These are phyloP conservation scores for Podospora sp. DNA, from an alignment of 495 filamentous ascomycete species.

Conservation along the genomic window DNA sequence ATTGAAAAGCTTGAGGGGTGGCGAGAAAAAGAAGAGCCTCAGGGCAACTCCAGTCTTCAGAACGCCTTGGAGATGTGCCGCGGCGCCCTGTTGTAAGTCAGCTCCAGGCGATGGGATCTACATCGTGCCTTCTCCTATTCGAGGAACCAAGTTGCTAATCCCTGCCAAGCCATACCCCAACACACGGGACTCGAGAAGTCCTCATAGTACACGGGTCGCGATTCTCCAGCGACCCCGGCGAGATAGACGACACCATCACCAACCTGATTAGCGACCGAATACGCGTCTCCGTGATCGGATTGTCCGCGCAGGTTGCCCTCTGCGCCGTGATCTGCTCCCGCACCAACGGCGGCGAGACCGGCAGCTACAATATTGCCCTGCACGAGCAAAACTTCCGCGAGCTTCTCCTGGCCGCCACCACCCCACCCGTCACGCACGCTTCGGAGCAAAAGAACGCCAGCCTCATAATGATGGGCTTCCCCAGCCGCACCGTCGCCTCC, in stretches of 20 bases:
- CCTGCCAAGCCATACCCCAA: slow-evolving; percentile 72
- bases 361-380: slow-evolving; percentile 77
- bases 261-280: slow-evolving; percentile 77
- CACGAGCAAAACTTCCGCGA: slow-evolving; percentile 89
- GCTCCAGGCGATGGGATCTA: background rate
- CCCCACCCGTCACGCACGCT: slow-evolving; percentile 77
- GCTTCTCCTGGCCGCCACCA: slow-evolving; percentile 84
- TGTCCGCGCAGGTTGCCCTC: slow-evolving; percentile 89
- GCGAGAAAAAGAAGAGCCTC: slow-evolving; percentile 74
- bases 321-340: slow-evolving; percentile 83
- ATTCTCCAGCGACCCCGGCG: slow-evolving; percentile 85
- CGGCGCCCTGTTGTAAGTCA: slow-evolving; percentile 75
- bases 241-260: slow-evolving; percentile 88
- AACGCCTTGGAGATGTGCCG: slow-evolving; percentile 95
- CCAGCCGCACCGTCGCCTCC: slow-evolving; percentile 80
- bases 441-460: slow-evolving; percentile 69
- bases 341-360: slow-evolving; percentile 80
- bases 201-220: slow-evolving; percentile 91
- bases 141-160: slow-evolving; percentile 4
- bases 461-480: slow-evolving; percentile 97
- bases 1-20: slow-evolving; percentile 70
- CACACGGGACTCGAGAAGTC: slow-evolving; percentile 89
- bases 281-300: slow-evolving; percentile 81
- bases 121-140: background rate
- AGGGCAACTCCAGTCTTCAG: slow-evolving; percentile 87